A percentile compares a stretch with the other conserved stretches of the same genome.
These are phyloP conservation scores for Akanthomyces uredinophilus DNA, from an alignment of 2,329 filamentous ascomycete genomes.

Conservation along the genomic window DNA sequence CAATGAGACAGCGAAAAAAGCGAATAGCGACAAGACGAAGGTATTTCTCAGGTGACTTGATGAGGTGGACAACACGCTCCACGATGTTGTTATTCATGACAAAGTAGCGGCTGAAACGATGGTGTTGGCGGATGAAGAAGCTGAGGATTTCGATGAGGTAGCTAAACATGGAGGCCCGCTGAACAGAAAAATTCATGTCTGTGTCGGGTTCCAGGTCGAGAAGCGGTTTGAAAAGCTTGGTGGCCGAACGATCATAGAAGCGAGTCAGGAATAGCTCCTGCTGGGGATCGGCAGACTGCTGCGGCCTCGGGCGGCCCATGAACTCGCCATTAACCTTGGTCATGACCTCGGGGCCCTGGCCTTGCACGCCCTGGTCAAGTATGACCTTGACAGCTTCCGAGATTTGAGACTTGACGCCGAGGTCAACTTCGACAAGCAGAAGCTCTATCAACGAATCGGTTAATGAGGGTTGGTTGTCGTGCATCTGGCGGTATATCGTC, in stretches of 20 bases:
- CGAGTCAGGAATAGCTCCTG: slow-evolving; percentile 80
- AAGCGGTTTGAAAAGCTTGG: slow-evolving; percentile 80
- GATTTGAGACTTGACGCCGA: slow-evolving; percentile 92
- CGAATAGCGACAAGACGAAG: slow-evolving; percentile 86
- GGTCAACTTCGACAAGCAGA: slow-evolving; percentile 81
- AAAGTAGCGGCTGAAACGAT: slow-evolving; percentile 81
- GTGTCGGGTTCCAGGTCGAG: slow-evolving; percentile 68
- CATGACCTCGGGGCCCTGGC: slow-evolving; percentile 48
- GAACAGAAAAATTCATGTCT: slow-evolving; percentile 67
- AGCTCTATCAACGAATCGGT: slow-evolving; percentile 92
- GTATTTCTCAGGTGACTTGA: slow-evolving; percentile 83
- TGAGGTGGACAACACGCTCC: slow-evolving; percentile 73
- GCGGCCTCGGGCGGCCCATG: slow-evolving; percentile 55
- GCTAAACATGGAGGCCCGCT: slow-evolving; percentile 84
- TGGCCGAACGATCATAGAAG: slow-evolving; percentile 85
- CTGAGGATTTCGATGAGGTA: slow-evolving; percentile 90
- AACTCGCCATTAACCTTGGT: slow-evolving; percentile 65
- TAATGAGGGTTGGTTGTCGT: slow-evolving; percentile 77
- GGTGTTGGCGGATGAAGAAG: slow-evolving; percentile 89
- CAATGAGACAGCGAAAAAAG: slow-evolving; percentile 84
- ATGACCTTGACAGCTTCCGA: slow-evolving; percentile 93
- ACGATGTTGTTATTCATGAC: slow-evolving; percentile 75
- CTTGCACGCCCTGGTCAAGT: slow-evolving; percentile 62
- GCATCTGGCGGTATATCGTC: slow-evolving; percentile 87
- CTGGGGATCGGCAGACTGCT: slow-evolving; percentile 56